These are phyloP conservation scores for Phanerodontia chrysosporium DNA, from an alignment of 768 basidiomycete species.

Conservation along the genomic window DNA sequence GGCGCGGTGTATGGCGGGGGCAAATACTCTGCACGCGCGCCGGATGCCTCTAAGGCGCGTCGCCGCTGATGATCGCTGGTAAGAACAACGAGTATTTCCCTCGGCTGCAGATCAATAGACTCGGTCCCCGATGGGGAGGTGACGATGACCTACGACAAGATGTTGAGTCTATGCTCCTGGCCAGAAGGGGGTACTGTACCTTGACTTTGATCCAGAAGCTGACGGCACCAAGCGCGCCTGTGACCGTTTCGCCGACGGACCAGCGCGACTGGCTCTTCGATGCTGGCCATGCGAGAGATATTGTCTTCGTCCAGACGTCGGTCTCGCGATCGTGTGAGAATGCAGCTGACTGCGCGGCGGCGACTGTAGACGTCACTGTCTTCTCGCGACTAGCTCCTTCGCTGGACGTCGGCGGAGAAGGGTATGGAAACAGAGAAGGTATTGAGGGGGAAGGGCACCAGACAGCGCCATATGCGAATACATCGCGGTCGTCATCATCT, in stretches of 20 bases:
- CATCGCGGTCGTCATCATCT: not conserved
- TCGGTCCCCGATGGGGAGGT: conserved; percentile 52
- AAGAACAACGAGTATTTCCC: conserved; percentile 59
- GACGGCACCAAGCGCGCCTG: conserved; percentile 57
- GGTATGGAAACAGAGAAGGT: too few relatives aligned
- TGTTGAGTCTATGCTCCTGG: conserved; percentile 9
- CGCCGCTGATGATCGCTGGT: conserved; percentile 68
- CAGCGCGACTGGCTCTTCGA: conserved; percentile 66
- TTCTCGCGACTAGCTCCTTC: conserved; percentile 23
- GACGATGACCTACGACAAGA: conserved; percentile 41
- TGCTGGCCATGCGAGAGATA: conserved; percentile 71
- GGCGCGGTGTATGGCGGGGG: not conserved
- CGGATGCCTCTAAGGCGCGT: conserved; percentile 39
- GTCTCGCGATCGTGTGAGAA: conserved; percentile 48
- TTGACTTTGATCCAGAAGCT: conserved; percentile 70
- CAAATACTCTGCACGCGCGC: not conserved
- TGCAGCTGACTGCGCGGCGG: conserved; percentile 15
- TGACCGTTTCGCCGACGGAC: conserved; percentile 76
- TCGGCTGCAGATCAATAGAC: conserved; percentile 63
- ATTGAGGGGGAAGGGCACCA: conserved; percentile 2
- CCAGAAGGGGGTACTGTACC: conserved; percentile 32
- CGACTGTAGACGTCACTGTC: conserved; percentile 47
- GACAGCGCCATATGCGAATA: conserved; percentile 3
- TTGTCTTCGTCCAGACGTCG: conserved; percentile 59
- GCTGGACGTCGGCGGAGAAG: not conserved